These are phyloP conservation scores for Rosa rugosa DNA, from an alignment of 306 rosid species.

Conservation along the genomic window DNA sequence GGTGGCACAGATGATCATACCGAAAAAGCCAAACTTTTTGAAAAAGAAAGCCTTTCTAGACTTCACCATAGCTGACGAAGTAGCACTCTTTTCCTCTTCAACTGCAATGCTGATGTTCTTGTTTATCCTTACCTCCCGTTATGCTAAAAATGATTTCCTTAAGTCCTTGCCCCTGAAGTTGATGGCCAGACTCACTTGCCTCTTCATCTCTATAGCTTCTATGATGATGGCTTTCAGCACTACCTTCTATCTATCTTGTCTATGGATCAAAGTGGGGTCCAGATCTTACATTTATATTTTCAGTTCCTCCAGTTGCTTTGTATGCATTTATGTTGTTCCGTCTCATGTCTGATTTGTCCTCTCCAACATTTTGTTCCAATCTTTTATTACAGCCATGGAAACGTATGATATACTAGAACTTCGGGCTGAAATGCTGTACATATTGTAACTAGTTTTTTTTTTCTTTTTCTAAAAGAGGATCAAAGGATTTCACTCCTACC, in stretches of 20 bases:
- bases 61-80: conserved; percentile 38
- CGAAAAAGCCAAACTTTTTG: conserved; percentile 1
- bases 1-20: conserved; percentile 34
- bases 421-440: background rate
- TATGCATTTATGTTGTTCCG: conserved; percentile 34
- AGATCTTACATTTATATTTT: conserved; percentile 16
- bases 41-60: background rate
- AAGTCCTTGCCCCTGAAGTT: conserved; percentile 41
- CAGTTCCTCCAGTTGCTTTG: conserved; percentile 32
- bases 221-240: conserved; percentile 50
- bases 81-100: conserved; percentile 45
- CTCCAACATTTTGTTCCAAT: conserved; percentile 35
- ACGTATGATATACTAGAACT: conserved; percentile 12
- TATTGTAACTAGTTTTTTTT: too few relatives aligned
- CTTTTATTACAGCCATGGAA: conserved; percentile 36
- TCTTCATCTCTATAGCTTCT: conserved; percentile 44
- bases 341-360: conserved; percentile 36
- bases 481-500: too few relatives aligned
- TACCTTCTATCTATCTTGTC: conserved; percentile 38
- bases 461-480: too few relatives aligned
- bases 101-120: conserved; percentile 45
- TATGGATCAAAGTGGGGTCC: conserved; percentile 35
- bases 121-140: conserved; percentile 52
- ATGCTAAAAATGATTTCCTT: conserved; percentile 44
- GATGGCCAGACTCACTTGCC: conserved; percentile 35